A percentile compares a stretch with the other conserved stretches of the same genome.
These are phyloP conservation scores for Phyllosticta citriasiana DNA, from an alignment of 2,329 filamentous ascomycete species.

Conservation along the genomic window DNA sequence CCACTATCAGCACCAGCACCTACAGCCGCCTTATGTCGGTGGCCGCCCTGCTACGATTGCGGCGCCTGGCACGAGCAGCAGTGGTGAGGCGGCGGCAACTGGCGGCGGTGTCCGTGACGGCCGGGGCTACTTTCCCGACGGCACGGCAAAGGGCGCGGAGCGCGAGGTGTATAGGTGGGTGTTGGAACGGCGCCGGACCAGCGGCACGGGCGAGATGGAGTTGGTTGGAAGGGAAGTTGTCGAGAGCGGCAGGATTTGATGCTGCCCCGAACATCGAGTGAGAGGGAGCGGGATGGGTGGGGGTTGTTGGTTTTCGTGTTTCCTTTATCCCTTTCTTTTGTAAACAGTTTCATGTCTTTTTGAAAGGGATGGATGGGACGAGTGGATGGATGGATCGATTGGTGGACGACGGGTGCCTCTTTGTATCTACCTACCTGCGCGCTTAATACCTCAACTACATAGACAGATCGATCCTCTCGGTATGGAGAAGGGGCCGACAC, in stretches of 20 bases:
- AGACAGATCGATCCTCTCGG: no score
- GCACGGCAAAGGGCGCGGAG: not conserved
- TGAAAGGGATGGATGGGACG: no score
- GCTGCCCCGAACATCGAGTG: not conserved
- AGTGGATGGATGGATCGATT: no score
- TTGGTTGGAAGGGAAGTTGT: conserved; percentile 57
- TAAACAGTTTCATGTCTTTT: not conserved
- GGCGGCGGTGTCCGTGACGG: conserved; percentile 25
- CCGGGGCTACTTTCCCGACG: not conserved
- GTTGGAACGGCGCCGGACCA: conserved; percentile 56
- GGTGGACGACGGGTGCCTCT: no score
- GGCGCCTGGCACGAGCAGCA: conserved; percentile 17
- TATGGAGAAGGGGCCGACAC: no score
- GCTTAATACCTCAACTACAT: no score
- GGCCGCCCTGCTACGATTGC: not conserved
- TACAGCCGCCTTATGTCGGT: not conserved
- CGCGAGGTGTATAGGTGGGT: conserved; percentile 42
- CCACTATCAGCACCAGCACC: not conserved
- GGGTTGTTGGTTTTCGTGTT: not conserved
- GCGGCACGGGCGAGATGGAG: conserved; percentile 54
- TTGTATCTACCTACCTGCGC: no score
- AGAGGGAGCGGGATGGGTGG: no score
- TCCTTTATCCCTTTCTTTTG: not conserved
- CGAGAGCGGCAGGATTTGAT: conserved; percentile 39
- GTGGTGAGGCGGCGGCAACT: conserved; percentile 39